These are phyloP conservation scores for Tricholomella constricta DNA, from an alignment of 768 basidiomycete genomes.

Conservation along the genomic window DNA sequence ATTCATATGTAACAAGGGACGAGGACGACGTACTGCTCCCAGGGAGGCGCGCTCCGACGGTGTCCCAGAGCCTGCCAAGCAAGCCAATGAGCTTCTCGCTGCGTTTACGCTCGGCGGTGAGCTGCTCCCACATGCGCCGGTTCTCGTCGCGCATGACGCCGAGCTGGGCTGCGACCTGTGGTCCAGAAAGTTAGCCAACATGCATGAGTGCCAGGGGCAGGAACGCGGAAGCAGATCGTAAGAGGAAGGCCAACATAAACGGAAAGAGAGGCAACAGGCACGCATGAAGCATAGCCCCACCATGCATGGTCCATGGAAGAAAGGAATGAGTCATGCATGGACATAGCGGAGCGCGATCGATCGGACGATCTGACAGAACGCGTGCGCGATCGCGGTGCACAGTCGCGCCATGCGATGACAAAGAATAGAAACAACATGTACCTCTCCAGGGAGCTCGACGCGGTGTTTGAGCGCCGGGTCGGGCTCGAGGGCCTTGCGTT, in stretches of 20 bases:
- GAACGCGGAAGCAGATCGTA: constrained; percentile 2
- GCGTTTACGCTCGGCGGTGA: constrained; percentile 57
- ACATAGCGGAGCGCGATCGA: constrained; percentile 2
- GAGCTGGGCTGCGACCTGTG: constrained; percentile 62
- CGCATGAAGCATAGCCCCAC: background rate
- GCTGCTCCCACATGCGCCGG: constrained; percentile 56
- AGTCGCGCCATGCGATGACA: no score
- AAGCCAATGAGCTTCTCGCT: constrained; percentile 62
- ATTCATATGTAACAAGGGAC: background rate
- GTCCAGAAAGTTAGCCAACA: background rate
- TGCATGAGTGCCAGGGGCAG: background rate
- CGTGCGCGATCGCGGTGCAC: background rate
- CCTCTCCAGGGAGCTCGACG: constrained; percentile 82
- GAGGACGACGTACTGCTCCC: constrained; percentile 46
- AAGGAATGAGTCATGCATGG: background rate
- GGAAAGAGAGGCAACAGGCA: constrained; percentile 1
- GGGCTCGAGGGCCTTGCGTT: constrained; percentile 82
- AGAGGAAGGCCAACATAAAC: constrained; percentile 5
- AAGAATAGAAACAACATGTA: constrained; percentile 37
- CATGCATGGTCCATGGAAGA: background rate
- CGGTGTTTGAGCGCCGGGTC: constrained; percentile 72
- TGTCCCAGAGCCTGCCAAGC: constrained; percentile 64
- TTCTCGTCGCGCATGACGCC: constrained; percentile 75
- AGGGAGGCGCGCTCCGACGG: constrained; percentile 56
- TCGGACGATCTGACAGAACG: background rate